A percentile compares a stretch with the other conserved stretches of the same genome.
phyloP scores from a whole-genome alignment of 2,329 filamentous ascomycete species.

The Colletotrichum abscissum region DNA sequence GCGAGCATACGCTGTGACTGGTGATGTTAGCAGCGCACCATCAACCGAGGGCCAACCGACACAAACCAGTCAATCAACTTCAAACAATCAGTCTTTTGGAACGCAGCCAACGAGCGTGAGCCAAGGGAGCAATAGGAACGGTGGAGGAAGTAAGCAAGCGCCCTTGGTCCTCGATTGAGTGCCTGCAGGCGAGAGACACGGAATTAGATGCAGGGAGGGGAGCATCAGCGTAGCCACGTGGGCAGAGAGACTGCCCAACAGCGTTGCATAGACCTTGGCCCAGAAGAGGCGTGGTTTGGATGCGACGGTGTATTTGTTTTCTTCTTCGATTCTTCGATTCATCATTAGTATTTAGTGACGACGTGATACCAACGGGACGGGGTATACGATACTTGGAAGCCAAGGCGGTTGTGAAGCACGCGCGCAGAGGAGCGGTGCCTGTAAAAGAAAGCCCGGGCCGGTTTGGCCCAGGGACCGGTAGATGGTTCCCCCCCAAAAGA shows the following conservation, averaged over 20 bases:
- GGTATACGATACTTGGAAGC: constrained; percentile 12
- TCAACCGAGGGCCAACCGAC: constrained; percentile 24
- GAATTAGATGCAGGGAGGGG: no score
- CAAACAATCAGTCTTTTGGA: constrained; percentile 30
- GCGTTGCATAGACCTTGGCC: background rate
- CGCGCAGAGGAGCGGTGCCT: constrained; percentile 8
- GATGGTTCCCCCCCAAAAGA: constrained; percentile 19
- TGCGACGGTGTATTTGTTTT: constrained; percentile 1
- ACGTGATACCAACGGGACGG: constrained; percentile 13
- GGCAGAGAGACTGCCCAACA: background rate
- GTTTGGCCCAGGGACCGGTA: background rate
- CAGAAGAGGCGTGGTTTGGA: background rate
- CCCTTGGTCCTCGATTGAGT: constrained; percentile 33
- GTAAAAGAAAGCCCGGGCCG: background rate
- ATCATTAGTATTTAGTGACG: background rate
- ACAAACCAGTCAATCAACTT: constrained; percentile 33
- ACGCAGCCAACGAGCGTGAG: constrained; percentile 31
- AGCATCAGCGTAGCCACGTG: background rate
- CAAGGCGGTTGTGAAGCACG: background rate
- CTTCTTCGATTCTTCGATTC: background rate
- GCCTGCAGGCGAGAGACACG: background rate
- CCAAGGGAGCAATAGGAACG: constrained; percentile 26
- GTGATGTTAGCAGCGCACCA: constrained; percentile 29
- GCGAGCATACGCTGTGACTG: constrained; percentile 45
- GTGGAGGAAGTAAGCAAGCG: constrained; percentile 30